Percentiles rank a stretch among this genome's conserved stretches.
phyloP scores from a whole-genome alignment of 2,329 filamentous ascomycete genomes.

The Endothia cerciana region DNA sequence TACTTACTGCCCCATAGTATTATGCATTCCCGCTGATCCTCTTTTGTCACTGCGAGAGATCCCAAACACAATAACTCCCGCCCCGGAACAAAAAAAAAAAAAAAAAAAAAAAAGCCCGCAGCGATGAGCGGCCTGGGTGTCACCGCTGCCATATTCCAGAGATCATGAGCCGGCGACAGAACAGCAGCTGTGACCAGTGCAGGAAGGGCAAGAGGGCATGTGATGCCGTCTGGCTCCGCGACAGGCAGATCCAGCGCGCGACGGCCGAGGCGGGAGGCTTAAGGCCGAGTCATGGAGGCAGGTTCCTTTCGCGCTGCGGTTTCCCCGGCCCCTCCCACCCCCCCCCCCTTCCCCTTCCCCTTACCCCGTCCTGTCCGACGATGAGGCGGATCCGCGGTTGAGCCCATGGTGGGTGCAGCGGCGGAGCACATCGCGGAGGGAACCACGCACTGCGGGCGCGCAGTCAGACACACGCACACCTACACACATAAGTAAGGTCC shows the following conservation, averaged over 20 bases:
- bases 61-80: neutral
- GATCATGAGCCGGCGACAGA: slow-evolving; percentile 29
- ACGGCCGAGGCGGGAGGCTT: slow-evolving; percentile 3
- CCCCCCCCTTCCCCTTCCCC: no score
- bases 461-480: neutral
- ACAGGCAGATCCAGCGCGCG: slow-evolving; percentile 18
- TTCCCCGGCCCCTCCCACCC: no score
- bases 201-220: slow-evolving; percentile 30
- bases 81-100: no score
- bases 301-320: neutral
- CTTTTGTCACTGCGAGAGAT: neutral
- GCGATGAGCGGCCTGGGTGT: neutral
- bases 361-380: neutral
- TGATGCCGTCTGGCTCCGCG: slow-evolving; percentile 28
- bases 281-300: slow-evolving; percentile 27
- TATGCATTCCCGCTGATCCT: neutral
- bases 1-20: neutral
- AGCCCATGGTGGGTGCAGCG: slow-evolving; percentile 4
- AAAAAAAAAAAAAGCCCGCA: neutral
- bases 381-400: slow-evolving; percentile 5
- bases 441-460: neutral
- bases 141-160: neutral
- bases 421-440: slow-evolving; percentile 6
- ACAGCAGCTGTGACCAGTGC: slow-evolving; percentile 30
- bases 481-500: neutral